A percentile compares a stretch with the other conserved stretches of the same genome.
These are phyloP conservation scores for Chaetoceros muelleri DNA, from an alignment of 108 stramenopile species.

Conservation along the genomic window DNA sequence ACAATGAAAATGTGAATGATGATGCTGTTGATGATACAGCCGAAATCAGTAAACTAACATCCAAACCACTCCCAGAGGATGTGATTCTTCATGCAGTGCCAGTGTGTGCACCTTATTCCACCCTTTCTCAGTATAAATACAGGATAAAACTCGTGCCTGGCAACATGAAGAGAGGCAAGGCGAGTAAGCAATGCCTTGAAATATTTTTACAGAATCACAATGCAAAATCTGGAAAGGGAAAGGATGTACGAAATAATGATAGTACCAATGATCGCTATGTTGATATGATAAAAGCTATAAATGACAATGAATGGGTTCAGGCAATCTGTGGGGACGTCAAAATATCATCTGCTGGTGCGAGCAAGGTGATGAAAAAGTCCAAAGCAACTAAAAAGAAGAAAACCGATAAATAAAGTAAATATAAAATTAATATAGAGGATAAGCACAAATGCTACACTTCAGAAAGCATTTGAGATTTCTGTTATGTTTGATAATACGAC, in stretches of 20 bases:
- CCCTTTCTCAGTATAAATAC: conserved; percentile 77
- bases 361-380: conserved; percentile 50
- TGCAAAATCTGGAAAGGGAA: conserved; percentile 10
- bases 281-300: conserved; percentile 68
- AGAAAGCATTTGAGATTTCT: too few relatives aligned
- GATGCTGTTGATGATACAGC: conserved; percentile 59
- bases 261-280: conserved; percentile 15
- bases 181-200: conserved; percentile 72
- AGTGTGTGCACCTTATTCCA: conserved; percentile 88
- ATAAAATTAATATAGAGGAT: conserved; percentile 1
- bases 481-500: too few relatives aligned
- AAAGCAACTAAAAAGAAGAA: conserved; percentile 32
- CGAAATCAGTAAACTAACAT: conserved; percentile 73
- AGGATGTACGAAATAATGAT: conserved; percentile 26
- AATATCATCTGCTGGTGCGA: conserved; percentile 72
- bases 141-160: conserved; percentile 83
- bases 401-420: conserved; percentile 27
- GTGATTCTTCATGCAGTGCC: conserved; percentile 80
- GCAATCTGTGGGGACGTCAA: conserved; percentile 70
- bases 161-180: conserved; percentile 76
- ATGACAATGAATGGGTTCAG: conserved; percentile 80
- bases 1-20: conserved; percentile 27
- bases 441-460: too few relatives aligned
- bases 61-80: conserved; percentile 75
- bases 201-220: conserved; percentile 47